Conservation (phyloP, 148 eudicot genomes). For the Persicaria tinctoria region DNA sequence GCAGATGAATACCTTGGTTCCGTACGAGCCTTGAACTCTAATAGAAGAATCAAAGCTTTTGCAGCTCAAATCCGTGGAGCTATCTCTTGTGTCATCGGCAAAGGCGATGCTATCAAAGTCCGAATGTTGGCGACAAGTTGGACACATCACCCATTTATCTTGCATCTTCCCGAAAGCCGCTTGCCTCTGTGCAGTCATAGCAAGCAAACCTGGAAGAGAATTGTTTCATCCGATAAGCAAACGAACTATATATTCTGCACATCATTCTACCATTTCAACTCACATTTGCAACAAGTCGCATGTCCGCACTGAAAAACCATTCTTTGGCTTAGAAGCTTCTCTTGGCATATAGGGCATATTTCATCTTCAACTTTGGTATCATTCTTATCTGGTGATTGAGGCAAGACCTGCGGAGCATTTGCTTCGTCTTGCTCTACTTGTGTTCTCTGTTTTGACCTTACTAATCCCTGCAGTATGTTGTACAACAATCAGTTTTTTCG, state of each 20-base stretch:
- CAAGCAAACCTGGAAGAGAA: constrained; percentile 57
- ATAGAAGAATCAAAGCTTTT: constrained; percentile 52
- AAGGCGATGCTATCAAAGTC: constrained; percentile 67
- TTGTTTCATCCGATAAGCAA: neutral
- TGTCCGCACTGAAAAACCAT: constrained; percentile 98
- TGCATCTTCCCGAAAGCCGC: constrained; percentile 31
- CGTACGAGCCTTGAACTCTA: constrained; percentile 81
- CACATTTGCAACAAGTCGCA: constrained; percentile 84
- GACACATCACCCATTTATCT: constrained; percentile 70
- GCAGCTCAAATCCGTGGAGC: constrained; percentile 19
- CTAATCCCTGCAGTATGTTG: constrained; percentile 49
- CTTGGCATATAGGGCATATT: constrained; percentile 90
- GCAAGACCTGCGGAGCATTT: constrained; percentile 15
- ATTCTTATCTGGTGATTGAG: constrained; percentile 18
- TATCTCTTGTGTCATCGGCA: constrained; percentile 59
- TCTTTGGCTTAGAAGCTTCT: constrained; percentile 62
- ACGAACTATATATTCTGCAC: neutral
- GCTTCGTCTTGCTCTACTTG: constrained; percentile 23
- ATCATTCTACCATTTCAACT: constrained; percentile 17
- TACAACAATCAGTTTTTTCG: too few species aligned
- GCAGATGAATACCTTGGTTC: constrained; percentile 66
- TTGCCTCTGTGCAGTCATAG: constrained; percentile 49
- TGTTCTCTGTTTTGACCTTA: constrained; percentile 41
- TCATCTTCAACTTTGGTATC: constrained; percentile 34
- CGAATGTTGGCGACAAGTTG: constrained; percentile 82